Evolutionary conservation across 176 grass and related monocot genomes (phyloP), one percentile per base, ranked within the genome.

Genomic region (Luzula sylvatica): DNA sequence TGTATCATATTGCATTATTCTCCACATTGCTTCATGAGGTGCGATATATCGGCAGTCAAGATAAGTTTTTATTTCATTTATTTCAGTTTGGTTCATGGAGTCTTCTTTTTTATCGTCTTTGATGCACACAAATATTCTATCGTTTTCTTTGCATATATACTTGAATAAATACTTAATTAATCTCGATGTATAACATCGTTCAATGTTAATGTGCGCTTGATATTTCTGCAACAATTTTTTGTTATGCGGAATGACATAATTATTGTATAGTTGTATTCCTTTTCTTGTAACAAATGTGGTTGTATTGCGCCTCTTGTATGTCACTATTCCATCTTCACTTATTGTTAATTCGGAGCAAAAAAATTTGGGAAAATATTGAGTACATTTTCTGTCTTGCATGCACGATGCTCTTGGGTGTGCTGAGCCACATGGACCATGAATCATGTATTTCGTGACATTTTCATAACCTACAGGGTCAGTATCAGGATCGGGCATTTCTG

Each of bases 21-120:
- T 16, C 58, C 75, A 72, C 26, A 42, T 43, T n/a, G 56, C 67
- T 46, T 78, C 67, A 49, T n/a, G 48, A 54, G 65, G 25, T 15
- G 66, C 46, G 25, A 77, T 40, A 50, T 77, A 77, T 55, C 66
- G 51, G 19, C 56, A 56, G 7, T 61, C 67, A 8, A 64, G 48
- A 53, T 71, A 78, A 14, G 27, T 55, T 49, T 72, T 78, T n/a
- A 78, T 71, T 47, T 78, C 57, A 43, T 78, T 60, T 1, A 44
- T 17, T 9, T 2, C 23, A 55, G 14, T 13, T 20, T 42, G 13
- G 8, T 22, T 13, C 6, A 7, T 20, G 11, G 26, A 14, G 3
- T 2, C 13, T 14, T 46, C 26, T 22, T 6, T 23, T 30, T 43
- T 14, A 1, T 3, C 41, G 27, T 30, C 8, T 53, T 27, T 20